Conservation (phyloP, 768 basidiomycete genomes). For the Porpolomopsis calyptriformis region DNA sequence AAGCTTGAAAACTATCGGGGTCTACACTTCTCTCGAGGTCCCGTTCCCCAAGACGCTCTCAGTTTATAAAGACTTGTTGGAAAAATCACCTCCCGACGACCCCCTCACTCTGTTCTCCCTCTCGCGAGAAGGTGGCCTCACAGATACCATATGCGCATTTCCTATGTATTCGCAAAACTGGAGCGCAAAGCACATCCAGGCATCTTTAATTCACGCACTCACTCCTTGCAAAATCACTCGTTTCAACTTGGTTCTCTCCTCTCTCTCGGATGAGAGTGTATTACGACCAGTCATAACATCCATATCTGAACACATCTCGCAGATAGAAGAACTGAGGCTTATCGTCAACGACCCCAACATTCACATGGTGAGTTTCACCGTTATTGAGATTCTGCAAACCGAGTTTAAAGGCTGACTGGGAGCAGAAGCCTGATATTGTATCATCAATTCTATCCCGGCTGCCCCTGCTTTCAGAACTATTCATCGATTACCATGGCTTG, state of each 20-base stretch:
- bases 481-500: background rate
- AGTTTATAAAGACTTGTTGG: background rate
- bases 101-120: background rate
- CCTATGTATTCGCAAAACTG: constrained; percentile 1
- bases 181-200: background rate
- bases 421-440: background rate
- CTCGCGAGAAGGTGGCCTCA: background rate
- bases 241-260: background rate
- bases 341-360: constrained; percentile 1
- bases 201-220: background rate
- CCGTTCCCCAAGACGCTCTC: background rate
- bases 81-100: background rate
- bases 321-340: background rate
- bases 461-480: background rate
- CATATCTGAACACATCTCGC: background rate
- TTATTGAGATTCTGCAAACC: background rate
- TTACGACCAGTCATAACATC: background rate
- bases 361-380: background rate
- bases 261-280: constrained; percentile 1
- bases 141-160: background rate
- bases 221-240: background rate
- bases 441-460: background rate
- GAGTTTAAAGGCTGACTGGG: background rate
- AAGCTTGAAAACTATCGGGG: background rate
- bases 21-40: background rate